Evolutionary conservation across 2,329 filamentous ascomycete species (phyloP).

Genomic region (Amylocarpus encephaloides): DNA sequence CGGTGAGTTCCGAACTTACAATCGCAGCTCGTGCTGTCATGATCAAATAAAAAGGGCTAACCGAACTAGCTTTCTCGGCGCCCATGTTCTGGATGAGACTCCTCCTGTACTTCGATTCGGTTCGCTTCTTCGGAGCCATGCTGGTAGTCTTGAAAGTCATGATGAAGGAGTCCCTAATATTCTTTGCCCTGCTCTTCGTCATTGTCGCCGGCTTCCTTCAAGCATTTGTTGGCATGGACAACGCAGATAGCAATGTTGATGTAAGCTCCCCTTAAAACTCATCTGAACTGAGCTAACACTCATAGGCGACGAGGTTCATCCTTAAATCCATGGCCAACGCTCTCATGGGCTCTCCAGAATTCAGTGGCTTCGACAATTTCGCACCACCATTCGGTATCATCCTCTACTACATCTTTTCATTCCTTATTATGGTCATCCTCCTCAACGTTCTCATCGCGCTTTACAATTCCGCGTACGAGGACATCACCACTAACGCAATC

Average conservation of each 20-base stretch:
- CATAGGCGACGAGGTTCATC: constrained; percentile 63
- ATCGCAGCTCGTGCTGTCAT: background rate
- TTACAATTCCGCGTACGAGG: constrained; percentile 92
- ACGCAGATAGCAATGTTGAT: constrained; percentile 63
- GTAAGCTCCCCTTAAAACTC: background rate
- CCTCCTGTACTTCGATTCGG: constrained; percentile 84
- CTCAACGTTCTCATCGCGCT: constrained; percentile 95
- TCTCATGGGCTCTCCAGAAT: constrained; percentile 88
- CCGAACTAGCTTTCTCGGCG: constrained; percentile 63
- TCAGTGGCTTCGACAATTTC: constrained; percentile 81
- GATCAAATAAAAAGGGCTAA: constrained; percentile 9
- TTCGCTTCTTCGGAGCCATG: constrained; percentile 98
- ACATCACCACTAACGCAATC: constrained; percentile 74
- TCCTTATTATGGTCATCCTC: constrained; percentile 89
- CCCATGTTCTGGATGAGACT: constrained; percentile 97
- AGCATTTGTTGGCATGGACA: constrained; percentile 86
- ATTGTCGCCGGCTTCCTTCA: constrained; percentile 86
- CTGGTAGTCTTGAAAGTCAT: constrained; percentile 91
- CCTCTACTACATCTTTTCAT: constrained; percentile 96
- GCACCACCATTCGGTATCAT: constrained; percentile 89
- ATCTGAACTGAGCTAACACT: background rate
- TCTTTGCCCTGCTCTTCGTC: constrained; percentile 84
- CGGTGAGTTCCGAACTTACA: constrained; percentile 14
- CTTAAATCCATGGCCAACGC: constrained; percentile 80
- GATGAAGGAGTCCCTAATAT: constrained; percentile 92